phyloP scores from a whole-genome alignment of 371 early-diverging fungal species.

The Parasitella parasitica region DNA sequence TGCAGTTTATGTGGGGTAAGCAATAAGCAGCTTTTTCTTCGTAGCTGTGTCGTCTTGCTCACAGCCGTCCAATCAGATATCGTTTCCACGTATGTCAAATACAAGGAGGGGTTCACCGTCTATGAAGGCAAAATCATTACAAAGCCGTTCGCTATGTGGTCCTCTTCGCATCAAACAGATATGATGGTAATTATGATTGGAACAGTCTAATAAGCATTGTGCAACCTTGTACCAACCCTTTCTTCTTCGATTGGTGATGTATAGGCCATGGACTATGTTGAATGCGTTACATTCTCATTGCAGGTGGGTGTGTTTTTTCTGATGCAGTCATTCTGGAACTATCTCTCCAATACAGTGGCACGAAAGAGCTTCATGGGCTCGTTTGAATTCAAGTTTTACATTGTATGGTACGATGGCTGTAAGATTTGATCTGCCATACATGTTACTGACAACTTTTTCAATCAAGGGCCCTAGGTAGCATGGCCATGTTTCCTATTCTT shows the following conservation, averaged over 20 bases:
- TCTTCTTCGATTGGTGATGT: not conserved
- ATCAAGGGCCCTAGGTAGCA: conserved; percentile 34
- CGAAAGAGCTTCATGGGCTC: conserved; percentile 43
- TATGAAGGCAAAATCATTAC: conserved; percentile 21
- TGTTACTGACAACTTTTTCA: not conserved
- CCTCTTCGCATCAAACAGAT: conserved; percentile 18
- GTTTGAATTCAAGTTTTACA: conserved; percentile 40
- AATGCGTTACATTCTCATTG: conserved; percentile 38
- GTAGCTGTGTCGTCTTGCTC: too few relatives aligned
- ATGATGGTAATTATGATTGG: conserved; percentile 16
- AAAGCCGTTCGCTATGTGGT: conserved; percentile 33
- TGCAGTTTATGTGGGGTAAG: conserved; percentile 39
- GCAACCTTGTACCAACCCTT: conserved; percentile 1
- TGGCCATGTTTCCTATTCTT: conserved; percentile 38
- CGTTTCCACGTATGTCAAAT: conserved; percentile 37
- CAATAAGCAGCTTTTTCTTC: too few relatives aligned
- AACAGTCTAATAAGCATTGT: not conserved
- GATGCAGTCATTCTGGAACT: conserved; percentile 50
- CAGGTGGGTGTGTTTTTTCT: conserved; percentile 38
- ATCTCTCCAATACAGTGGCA: conserved; percentile 39
- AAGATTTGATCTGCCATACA: not conserved
- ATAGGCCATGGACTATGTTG: conserved; percentile 37
- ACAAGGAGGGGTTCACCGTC: conserved; percentile 32
- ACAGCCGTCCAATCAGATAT: conserved; percentile 20
- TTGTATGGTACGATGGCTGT: conserved; percentile 31